These are phyloP conservation scores for Paratinospora sagittata DNA, from an alignment of 164 flowering plant species.

Conservation along the genomic window DNA sequence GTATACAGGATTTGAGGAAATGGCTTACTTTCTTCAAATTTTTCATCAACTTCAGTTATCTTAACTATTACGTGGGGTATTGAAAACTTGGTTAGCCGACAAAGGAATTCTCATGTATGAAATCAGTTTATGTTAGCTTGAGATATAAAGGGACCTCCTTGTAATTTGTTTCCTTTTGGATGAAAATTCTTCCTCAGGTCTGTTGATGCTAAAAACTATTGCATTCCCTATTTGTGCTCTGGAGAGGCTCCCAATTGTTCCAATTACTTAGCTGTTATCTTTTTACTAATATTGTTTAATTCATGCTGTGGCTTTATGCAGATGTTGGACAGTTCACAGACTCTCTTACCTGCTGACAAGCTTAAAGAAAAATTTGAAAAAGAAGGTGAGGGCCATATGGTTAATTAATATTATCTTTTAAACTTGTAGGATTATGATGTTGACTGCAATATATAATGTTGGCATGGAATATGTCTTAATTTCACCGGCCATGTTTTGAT, in stretches of 20 bases:
- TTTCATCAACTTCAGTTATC: neutral
- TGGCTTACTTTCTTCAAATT: neutral
- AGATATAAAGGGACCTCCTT: neutral
- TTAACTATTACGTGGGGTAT: neutral
- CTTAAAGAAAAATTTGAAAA: slow-evolving; percentile 73
- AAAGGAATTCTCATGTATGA: neutral
- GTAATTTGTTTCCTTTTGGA: neutral
- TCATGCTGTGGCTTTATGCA: slow-evolving; percentile 24
- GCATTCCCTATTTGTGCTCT: neutral
- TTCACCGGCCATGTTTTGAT: too few relatives aligned
- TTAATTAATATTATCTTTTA: too few relatives aligned
- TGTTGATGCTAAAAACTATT: too few relatives aligned
- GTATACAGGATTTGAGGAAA: neutral
- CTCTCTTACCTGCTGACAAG: slow-evolving; percentile 68
- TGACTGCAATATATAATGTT: too few relatives aligned
- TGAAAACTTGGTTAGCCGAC: neutral
- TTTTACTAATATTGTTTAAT: neutral
- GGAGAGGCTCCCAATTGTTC: neutral
- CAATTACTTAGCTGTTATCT: neutral
- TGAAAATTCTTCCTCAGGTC: too few relatives aligned
- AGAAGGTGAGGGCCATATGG: slow-evolving; percentile 44
- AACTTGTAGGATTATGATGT: too few relatives aligned
- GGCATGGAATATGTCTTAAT: too few relatives aligned
- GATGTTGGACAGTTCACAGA: slow-evolving; percentile 82
- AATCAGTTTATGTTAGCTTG: neutral